phyloP scores from a whole-genome alignment of 202 grass and related monocot species.

The Dendrocalamus latiflorus region DNA sequence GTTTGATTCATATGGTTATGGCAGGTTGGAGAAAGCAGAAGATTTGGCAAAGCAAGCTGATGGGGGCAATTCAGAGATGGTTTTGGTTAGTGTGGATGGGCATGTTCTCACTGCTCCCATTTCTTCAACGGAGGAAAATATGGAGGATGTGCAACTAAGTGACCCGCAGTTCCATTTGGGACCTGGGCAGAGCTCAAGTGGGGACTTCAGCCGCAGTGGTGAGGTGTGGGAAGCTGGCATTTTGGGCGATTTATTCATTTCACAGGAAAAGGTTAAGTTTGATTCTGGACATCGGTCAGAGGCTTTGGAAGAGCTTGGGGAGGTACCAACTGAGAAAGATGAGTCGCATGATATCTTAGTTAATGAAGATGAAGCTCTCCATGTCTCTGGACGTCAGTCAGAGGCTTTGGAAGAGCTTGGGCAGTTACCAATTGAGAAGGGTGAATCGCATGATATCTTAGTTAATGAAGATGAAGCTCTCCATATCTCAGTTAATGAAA shows the following conservation, averaged over 20 bases:
- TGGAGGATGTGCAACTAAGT: conserved; percentile 63
- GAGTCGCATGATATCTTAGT: conserved; percentile 10
- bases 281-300: conserved; percentile 31
- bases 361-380: not conserved
- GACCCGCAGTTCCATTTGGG: conserved; percentile 89
- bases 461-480: not conserved
- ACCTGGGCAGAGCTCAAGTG: conserved; percentile 72
- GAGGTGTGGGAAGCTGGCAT: conserved; percentile 80
- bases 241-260: conserved; percentile 54
- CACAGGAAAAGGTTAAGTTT: conserved; percentile 38
- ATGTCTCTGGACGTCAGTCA: conserved; percentile 13
- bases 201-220: conserved; percentile 56
- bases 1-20: conserved; percentile 63
- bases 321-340: conserved; percentile 28
- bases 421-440: conserved; percentile 27
- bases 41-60: conserved; percentile 51
- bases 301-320: conserved; percentile 8
- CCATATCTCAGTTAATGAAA: conserved; percentile 17
- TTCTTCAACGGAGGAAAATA: conserved; percentile 53
- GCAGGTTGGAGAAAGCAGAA: conserved; percentile 66
- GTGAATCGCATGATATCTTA: conserved; percentile 4
- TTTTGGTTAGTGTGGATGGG: conserved; percentile 89
- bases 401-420: conserved; percentile 11
- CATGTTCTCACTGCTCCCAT: conserved; percentile 89
- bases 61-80: conserved; percentile 71